A percentile compares a stretch with the other conserved stretches of the same genome.
These are phyloP conservation scores for Zanthoxylum bungeanum DNA, from an alignment of 345 rosid genomes.

Conservation along the genomic window DNA sequence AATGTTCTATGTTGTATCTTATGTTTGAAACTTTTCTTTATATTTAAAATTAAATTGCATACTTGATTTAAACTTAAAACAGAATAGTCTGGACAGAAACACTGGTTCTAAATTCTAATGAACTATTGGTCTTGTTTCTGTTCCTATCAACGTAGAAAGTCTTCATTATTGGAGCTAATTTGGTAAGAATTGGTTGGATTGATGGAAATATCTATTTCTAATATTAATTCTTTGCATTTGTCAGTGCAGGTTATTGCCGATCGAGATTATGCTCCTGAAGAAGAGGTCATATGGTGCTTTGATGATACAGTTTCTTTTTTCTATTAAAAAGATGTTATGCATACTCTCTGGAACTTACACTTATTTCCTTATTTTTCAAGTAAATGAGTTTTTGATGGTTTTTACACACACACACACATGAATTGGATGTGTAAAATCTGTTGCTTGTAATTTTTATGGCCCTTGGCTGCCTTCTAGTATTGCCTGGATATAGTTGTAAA, in stretches of 20 bases:
- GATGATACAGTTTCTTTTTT: neutral
- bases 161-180: neutral
- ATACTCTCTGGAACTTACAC: neutral
- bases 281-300: constrained; percentile 55
- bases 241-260: constrained; percentile 69
- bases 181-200: neutral
- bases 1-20: neutral
- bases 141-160: neutral
- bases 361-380: neutral
- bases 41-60: neutral
- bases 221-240: constrained; percentile 14
- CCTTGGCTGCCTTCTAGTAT: neutral
- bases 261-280: constrained; percentile 62
- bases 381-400: neutral
- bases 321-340: neutral
- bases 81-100: neutral
- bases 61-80: neutral
- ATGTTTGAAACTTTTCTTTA: constrained; percentile 5
- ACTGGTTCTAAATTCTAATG: neutral
- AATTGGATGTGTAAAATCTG: neutral
- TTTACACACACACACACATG: too few relatives aligned
- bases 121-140: neutral
- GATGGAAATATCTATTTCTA: neutral
- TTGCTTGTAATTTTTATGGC: neutral
- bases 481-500: neutral